Percentiles rank a stretch among this genome's conserved stretches.
phyloP scores from a whole-genome alignment of 805 yeast species.

The Candida dajiaensis region DNA sequence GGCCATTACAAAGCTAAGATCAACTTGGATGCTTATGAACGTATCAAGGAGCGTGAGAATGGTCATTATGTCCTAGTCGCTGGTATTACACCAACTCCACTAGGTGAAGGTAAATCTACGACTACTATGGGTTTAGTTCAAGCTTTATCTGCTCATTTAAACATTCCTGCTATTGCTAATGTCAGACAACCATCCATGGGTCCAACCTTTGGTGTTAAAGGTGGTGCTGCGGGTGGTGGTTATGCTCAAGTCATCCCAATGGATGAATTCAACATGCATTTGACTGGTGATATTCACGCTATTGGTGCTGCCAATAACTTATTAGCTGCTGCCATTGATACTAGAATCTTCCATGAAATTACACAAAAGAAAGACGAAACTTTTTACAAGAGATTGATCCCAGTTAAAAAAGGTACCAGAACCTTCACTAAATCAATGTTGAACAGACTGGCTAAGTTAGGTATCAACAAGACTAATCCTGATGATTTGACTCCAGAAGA shows the following conservation, averaged over 20 bases:
- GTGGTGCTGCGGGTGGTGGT: conserved; percentile 92
- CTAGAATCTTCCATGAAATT: conserved; percentile 78
- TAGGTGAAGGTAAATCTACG: conserved; percentile 83
- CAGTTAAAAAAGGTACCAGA: conserved; percentile 66
- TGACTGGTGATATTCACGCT: conserved; percentile 84
- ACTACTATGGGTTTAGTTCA: conserved; percentile 80
- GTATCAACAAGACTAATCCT: conserved; percentile 65
- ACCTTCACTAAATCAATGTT: conserved; percentile 63
- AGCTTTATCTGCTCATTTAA: conserved; percentile 72
- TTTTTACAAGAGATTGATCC: conserved; percentile 69
- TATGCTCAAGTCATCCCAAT: conserved; percentile 83
- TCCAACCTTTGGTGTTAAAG: conserved; percentile 82
- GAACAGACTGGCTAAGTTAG: conserved; percentile 59
- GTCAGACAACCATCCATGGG: conserved; percentile 89
- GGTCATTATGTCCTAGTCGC: conserved; percentile 75
- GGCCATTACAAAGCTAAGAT: conserved; percentile 78
- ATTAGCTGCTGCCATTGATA: conserved; percentile 80
- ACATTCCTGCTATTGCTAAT: conserved; percentile 66
- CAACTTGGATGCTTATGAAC: conserved; percentile 53
- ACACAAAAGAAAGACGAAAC: conserved; percentile 69
- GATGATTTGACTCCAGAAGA: conserved; percentile 69
- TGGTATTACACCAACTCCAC: conserved; percentile 82
- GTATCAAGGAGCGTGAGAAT: conserved; percentile 51
- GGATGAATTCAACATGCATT: conserved; percentile 85
- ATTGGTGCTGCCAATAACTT: conserved; percentile 77